Evolutionary conservation across 495 filamentous ascomycete species (phyloP).

Genomic region (Aspergillus cavernicola): DNA sequence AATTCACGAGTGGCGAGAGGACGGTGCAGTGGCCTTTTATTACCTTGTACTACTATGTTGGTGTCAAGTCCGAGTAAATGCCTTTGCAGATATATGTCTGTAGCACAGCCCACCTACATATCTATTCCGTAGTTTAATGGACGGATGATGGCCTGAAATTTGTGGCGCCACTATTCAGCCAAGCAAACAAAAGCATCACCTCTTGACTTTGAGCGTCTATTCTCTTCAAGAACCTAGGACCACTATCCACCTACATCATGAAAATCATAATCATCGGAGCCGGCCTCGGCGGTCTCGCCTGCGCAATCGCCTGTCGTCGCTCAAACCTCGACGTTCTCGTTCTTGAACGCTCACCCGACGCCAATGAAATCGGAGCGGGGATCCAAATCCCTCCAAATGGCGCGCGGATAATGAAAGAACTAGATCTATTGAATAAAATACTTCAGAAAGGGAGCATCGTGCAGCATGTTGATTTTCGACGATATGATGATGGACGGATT

Average conservation of each 20-base stretch:
- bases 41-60: slow-evolving; percentile 19
- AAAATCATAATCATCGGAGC: slow-evolving; percentile 53
- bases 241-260: neutral
- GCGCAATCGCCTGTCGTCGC: slow-evolving; percentile 55
- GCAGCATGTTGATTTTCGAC: slow-evolving; percentile 46
- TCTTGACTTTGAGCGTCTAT: neutral
- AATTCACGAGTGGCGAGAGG: slow-evolving; percentile 48
- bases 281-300: slow-evolving; percentile 40
- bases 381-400: slow-evolving; percentile 54
- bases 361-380: slow-evolving; percentile 49
- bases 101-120: no score
- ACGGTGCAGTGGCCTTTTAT: slow-evolving; percentile 26
- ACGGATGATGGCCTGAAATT: neutral
- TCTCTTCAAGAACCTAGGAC: neutral
- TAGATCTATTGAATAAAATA: slow-evolving; percentile 44
- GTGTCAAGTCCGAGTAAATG: neutral
- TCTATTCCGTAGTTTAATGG: no score
- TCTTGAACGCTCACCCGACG: slow-evolving; percentile 51
- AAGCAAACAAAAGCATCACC: neutral
- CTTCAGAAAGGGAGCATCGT: slow-evolving; percentile 40
- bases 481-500: slow-evolving; percentile 48
- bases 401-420: slow-evolving; percentile 39
- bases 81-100: no score
- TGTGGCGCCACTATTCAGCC: neutral
- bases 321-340: slow-evolving; percentile 52